Evolutionary conservation across 2,329 filamentous ascomycete genomes (phyloP), one percentile per base, ranked within the genome.

Genomic region (Monosporascus sp.): DNA sequence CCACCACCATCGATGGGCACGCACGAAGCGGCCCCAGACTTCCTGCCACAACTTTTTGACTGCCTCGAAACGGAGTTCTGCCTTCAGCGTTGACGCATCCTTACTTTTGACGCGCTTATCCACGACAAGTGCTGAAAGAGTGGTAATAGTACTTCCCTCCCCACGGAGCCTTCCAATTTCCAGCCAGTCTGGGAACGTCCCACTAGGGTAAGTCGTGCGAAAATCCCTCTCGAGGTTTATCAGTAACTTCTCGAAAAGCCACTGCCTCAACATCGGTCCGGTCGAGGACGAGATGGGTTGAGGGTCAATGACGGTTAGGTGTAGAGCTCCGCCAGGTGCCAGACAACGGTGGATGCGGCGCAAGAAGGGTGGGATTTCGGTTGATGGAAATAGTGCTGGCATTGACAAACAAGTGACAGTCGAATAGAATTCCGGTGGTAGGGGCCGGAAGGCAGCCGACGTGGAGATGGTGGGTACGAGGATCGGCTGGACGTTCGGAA

Each of bases 291-390:
- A 70, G 1, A 78, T 71, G 0, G 86, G 86, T 7, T 79, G 70
- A 0, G 86, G 82, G 53, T 89, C 83, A 57, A 88, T 80, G 18
- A 88, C 69, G 0, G 79, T 78, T 17, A 89, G 67, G 54, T 85
- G 77, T 14, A 88, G 66, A 20, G 74, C 71, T 1, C 85, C 84
- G 0, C 77, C 76, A 0, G 77, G 74, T 3, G 74, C 71, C 3
- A 89, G 74, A 35, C 79, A 77, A 24, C 77, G 77, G 62, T 81
- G 73, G 57, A 86, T 79, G 55, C 80, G 79, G 50, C 73, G 73
- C 17, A 88, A 74, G 1, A 87, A 67, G 2, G 69, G 66, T 0
- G 81, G 80, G 0, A 89, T 76, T 14, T 83, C 80, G 0, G 77
- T 70, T 0, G 80, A 79, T 1, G 81, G 72, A 35, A 86, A 76